Evolutionary conservation across 768 basidiomycete genomes (phyloP), one percentile per base, ranked within the genome.

Genomic region (Lactifluus hygrophoroides): DNA sequence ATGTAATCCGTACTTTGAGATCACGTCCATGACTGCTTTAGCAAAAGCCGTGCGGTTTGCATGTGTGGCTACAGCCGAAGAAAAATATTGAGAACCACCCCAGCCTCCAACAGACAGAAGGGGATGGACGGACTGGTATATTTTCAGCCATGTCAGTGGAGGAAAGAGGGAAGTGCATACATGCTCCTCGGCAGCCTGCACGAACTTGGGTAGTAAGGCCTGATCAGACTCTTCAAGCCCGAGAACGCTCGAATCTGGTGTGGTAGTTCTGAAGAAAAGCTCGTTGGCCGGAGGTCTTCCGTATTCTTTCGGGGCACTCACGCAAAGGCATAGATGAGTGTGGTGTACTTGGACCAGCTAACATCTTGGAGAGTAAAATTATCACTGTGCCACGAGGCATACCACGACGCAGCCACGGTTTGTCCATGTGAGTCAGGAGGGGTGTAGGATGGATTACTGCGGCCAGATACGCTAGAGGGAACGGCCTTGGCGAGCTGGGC

Each of bases 51-150:
- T 81, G 19, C 86, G 76, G 63, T 83, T 86, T 48, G 68, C 69
- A 0, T 80, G 69, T 5, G 76, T 81, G 5, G 75, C 80, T 17
- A 89, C 78, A 23, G 76, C 73, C 5, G 79, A 72, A 2, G 86
- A 88, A 68, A 81, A 89, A 68, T 75, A 86, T 27, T 64, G 69
- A 3, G 82, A 76, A 5, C 88, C 88, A 3, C 72, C 75, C 85
- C 85, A 89, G 30, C 88, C 88, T 25, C 88, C 88, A 23, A 90
- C 73, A 1, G 82, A 79, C 28, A 86, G 56, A 16, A 77, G 68
- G 0, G 86, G 81, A 50, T 75, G 72, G 8, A 86, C 83, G 60
- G 68, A 66, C 84, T 87, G 59, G 25, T 52, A 50, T 28, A 14
- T 17, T 27, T 30, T 53, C n/a, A 21, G 40, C 19, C n/a, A 42